Base-by-base conservation (phyloP, 2,329 filamentous ascomycete species). In the Venturiaceae sp. region DNA sequence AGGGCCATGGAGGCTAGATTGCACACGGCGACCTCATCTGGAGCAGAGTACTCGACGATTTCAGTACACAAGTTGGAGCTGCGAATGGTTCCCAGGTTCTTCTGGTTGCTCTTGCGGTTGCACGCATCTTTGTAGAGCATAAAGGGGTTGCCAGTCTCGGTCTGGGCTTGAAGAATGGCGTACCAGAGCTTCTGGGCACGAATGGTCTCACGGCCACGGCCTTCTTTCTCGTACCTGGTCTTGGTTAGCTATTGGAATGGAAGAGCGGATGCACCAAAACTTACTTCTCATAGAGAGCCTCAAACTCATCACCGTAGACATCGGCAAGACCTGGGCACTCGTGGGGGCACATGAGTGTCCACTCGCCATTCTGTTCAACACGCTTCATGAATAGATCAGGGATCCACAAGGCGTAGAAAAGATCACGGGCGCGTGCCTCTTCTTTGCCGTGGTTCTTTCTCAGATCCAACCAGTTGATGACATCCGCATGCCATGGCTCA, bases 171-270 rank as follows among this genome's bases (percentile, higher is more conserved):
- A 53, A 99, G 83, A 64, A 99, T 96, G 65, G 92, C 91, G 72
- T 97, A 97, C 94, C 94, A 99, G 60, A 99, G 86, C 83, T 99
- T 99, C 81, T 99, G 94, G 26, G 94, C 94, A 76, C 95, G 94
- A 70, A 99, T 80, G 21, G 89, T 96, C 78, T 88, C 87, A 64
- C 92, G 90, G 63, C 94, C 92, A 67, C 88, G 86, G 66, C 90
- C 90, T 71, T 92, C 88, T 63, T 80, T 80, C 78, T 99, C 94
- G 70, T 99, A 99, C 72, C 85, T 85, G 47, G 13, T 30, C 37
- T 37, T 56, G 46, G 28, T 53, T 58, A 58, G 33, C 55, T 23
- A 21, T 16, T 3, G 21, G 5, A 57, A 21, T 26, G 33, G 53
- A 3, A 39, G n/a, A 19, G n/a, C 13, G 32, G 28, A 28, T 23